Conservation (phyloP, 2,329 filamentous ascomycete species). For the Corniculantispora saksenae region DNA sequence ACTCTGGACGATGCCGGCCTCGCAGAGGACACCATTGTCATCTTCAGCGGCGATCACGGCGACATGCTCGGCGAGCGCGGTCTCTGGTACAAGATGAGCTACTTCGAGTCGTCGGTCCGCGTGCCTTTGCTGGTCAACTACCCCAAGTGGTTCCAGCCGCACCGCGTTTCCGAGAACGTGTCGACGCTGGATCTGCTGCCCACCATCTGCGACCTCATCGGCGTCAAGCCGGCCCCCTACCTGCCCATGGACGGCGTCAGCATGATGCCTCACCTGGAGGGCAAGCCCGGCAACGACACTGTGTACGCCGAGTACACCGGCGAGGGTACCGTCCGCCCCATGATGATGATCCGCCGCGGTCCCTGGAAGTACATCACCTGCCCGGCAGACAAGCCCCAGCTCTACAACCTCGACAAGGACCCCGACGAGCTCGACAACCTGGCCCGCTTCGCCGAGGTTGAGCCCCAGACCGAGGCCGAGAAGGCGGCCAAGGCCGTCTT, state of each 20-base stretch:
- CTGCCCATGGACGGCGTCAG: slow-evolving; percentile 87
- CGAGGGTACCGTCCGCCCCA: slow-evolving; percentile 83
- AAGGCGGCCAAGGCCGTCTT: slow-evolving; percentile 52
- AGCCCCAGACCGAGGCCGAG: slow-evolving; percentile 44
- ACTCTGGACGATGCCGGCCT: slow-evolving; percentile 78
- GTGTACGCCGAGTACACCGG: slow-evolving; percentile 96
- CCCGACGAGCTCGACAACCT: slow-evolving; percentile 78
- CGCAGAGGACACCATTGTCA: slow-evolving; percentile 82
- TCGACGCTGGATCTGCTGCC: slow-evolving; percentile 89
- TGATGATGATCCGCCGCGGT: slow-evolving; percentile 92
- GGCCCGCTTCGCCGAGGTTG: slow-evolving; percentile 46
- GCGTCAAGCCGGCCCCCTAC: slow-evolving; percentile 65
- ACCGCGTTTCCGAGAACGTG: slow-evolving; percentile 78
- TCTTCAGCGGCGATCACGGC: slow-evolving; percentile 92
- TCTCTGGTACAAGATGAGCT: slow-evolving; percentile 97
- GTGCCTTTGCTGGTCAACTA: slow-evolving; percentile 86
- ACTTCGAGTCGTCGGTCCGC: slow-evolving; percentile 87
- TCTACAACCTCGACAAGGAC: slow-evolving; percentile 77
- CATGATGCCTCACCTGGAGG: slow-evolving; percentile 75
- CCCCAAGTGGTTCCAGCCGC: slow-evolving; percentile 72
- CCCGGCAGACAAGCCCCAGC: slow-evolving; percentile 78
- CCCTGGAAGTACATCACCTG: slow-evolving; percentile 91
- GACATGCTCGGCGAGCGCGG: slow-evolving; percentile 94
- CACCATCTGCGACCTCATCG: slow-evolving; percentile 81
- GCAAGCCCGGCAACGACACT: slow-evolving; percentile 69